Conservation (phyloP, 2,329 filamentous ascomycete genomes). For the Fusarium nodosum region DNA sequence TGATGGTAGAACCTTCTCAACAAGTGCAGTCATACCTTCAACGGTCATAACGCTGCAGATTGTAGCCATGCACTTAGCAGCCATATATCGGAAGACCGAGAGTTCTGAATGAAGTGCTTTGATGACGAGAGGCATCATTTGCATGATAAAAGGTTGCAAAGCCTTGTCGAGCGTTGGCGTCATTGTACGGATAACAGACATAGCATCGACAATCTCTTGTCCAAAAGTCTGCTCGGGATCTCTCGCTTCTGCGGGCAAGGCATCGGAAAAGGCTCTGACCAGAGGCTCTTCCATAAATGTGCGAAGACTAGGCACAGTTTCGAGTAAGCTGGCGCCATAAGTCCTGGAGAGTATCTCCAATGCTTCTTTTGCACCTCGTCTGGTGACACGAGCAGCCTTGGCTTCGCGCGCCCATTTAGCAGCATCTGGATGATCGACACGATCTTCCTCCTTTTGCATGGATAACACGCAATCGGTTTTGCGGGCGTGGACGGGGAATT, state of each 20-base stretch:
- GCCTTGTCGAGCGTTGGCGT: slow-evolving; percentile 87
- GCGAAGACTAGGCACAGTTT: slow-evolving; percentile 85
- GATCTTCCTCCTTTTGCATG: slow-evolving; percentile 96
- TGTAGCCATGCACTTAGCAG: slow-evolving; percentile 96
- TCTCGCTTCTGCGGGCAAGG: slow-evolving; percentile 78
- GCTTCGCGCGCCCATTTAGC: slow-evolving; percentile 91
- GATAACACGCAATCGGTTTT: slow-evolving; percentile 88
- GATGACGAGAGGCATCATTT: slow-evolving; percentile 86
- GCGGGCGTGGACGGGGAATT: slow-evolving; percentile 85
- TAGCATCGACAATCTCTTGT: slow-evolving; percentile 92
- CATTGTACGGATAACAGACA: slow-evolving; percentile 92
- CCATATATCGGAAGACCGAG: slow-evolving; percentile 95
- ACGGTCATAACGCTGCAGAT: slow-evolving; percentile 97
- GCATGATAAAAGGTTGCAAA: slow-evolving; percentile 83
- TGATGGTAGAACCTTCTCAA: slow-evolving; percentile 90
- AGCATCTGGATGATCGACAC: slow-evolving; percentile 91
- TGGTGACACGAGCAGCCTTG: slow-evolving; percentile 88
- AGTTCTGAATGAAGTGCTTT: slow-evolving; percentile 89
- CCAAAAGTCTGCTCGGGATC: slow-evolving; percentile 82
- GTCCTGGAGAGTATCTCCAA: slow-evolving; percentile 86
- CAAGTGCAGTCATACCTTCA: slow-evolving; percentile 94
- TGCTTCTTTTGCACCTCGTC: slow-evolving; percentile 93
- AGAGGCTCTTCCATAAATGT: slow-evolving; percentile 87
- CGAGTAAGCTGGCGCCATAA: slow-evolving; percentile 83
- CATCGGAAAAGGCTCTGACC: slow-evolving; percentile 76